Evolutionary conservation across 768 basidiomycete genomes (phyloP).

Genomic region (Paxillus ammoniavirescens): DNA sequence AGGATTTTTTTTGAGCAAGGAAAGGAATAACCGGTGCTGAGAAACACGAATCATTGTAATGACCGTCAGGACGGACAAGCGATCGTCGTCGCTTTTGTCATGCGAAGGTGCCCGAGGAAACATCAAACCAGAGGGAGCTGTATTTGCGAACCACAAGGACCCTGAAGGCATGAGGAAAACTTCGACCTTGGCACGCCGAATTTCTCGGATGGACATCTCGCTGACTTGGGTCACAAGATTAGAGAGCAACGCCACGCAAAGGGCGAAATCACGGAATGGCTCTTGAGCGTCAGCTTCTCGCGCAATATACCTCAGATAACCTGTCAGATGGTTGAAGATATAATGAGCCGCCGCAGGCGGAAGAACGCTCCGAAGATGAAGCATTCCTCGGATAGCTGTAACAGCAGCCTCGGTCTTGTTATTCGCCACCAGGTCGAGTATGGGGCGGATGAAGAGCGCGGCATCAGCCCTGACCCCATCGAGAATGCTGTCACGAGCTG

Average conservation of each 20-base stretch:
- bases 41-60: constrained; percentile 65
- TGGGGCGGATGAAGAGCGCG: constrained; percentile 57
- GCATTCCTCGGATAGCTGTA: constrained; percentile 50
- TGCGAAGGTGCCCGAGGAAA: constrained; percentile 49
- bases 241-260: constrained; percentile 56
- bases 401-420: constrained; percentile 49
- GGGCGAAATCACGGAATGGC: constrained; percentile 51
- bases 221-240: constrained; percentile 62
- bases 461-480: constrained; percentile 78
- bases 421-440: constrained; percentile 57
- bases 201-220: constrained; percentile 68
- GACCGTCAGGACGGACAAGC: constrained; percentile 45
- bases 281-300: constrained; percentile 42
- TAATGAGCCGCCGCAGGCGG: constrained; percentile 67
- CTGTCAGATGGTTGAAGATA: constrained; percentile 68
- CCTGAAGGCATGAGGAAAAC: constrained; percentile 66
- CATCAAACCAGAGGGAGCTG: constrained; percentile 56
- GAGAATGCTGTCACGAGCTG: constrained; percentile 55
- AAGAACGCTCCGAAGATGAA: constrained; percentile 54
- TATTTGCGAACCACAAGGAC: constrained; percentile 62
- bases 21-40: constrained; percentile 66
- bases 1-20: constrained; percentile 61
- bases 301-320: constrained; percentile 57
- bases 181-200: constrained; percentile 73
- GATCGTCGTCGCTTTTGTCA: constrained; percentile 36